Evolutionary conservation across 805 yeast species (phyloP).

Genomic region (Yarrowia bubula): DNA sequence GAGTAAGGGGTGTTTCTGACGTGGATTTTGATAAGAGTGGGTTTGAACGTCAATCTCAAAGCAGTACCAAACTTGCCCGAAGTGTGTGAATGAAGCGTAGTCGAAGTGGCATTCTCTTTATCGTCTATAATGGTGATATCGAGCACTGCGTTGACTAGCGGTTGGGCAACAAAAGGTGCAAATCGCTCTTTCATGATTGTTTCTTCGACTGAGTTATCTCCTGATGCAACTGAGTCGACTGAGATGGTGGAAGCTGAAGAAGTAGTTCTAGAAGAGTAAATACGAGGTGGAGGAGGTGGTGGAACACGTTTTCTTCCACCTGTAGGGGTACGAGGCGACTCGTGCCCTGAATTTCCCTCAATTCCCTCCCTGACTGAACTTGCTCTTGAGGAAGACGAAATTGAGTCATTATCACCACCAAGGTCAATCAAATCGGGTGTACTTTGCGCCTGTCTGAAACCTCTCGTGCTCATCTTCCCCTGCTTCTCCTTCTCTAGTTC

Average conservation of each 20-base stretch:
- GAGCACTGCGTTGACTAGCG: constrained; percentile 57
- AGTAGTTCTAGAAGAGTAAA: background rate
- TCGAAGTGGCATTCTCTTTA: constrained; percentile 36
- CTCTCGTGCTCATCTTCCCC: background rate
- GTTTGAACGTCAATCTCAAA: constrained; percentile 56
- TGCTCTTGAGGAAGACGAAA: background rate
- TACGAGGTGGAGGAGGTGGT: background rate
- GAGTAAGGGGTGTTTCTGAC: constrained; percentile 32
- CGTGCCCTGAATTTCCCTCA: no score
- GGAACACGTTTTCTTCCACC: background rate
- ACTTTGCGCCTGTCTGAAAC: background rate
- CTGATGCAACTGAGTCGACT: background rate
- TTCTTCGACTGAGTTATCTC: constrained; percentile 38
- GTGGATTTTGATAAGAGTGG: constrained; percentile 48
- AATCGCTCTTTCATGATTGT: constrained; percentile 61
- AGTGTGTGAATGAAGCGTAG: constrained; percentile 48
- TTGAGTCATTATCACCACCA: background rate
- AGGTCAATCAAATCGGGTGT: background rate
- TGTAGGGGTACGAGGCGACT: background rate
- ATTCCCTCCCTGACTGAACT: background rate
- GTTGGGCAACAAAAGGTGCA: constrained; percentile 65
- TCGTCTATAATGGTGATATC: constrained; percentile 53
- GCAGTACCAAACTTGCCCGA: constrained; percentile 64
- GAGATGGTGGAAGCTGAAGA: background rate
- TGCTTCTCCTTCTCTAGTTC: background rate